Evolutionary conservation across 2,329 filamentous ascomycete genomes (phyloP).

Genomic region (Talaromyces sp.): DNA sequence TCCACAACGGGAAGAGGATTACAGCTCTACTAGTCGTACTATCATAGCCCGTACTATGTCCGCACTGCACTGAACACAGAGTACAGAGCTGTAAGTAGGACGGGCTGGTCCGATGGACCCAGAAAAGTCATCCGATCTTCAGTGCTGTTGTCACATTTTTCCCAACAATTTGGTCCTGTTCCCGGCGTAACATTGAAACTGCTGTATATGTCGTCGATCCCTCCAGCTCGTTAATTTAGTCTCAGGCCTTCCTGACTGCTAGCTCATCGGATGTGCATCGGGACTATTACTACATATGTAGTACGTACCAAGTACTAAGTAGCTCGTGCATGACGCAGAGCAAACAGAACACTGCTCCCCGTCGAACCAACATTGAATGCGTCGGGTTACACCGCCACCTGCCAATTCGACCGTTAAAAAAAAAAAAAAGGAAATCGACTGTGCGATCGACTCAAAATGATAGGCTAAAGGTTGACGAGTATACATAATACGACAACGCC

Average conservation of each 20-base stretch:
- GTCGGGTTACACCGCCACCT: background rate
- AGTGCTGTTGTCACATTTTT: background rate
- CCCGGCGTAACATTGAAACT: background rate
- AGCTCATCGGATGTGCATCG: background rate
- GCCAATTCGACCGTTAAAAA: background rate
- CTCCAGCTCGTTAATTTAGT: background rate
- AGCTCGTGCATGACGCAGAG: background rate
- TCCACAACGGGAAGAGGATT: background rate
- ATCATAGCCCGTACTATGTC: no score
- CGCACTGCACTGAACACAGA: no score
- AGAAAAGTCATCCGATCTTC: background rate
- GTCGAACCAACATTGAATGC: background rate
- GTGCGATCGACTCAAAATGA: background rate
- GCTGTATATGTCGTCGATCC: background rate
- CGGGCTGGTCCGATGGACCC: background rate
- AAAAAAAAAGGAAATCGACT: background rate
- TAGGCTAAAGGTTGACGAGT: background rate
- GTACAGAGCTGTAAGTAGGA: background rate
- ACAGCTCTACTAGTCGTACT: no score
- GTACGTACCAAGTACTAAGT: background rate
- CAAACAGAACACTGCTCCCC: background rate
- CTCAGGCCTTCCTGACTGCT: background rate
- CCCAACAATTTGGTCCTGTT: background rate
- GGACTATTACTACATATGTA: background rate
- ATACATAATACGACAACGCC: background rate